phyloP scores from a whole-genome alignment of 2,329 filamentous ascomycete genomes.

The Incumbomyces lentus region DNA sequence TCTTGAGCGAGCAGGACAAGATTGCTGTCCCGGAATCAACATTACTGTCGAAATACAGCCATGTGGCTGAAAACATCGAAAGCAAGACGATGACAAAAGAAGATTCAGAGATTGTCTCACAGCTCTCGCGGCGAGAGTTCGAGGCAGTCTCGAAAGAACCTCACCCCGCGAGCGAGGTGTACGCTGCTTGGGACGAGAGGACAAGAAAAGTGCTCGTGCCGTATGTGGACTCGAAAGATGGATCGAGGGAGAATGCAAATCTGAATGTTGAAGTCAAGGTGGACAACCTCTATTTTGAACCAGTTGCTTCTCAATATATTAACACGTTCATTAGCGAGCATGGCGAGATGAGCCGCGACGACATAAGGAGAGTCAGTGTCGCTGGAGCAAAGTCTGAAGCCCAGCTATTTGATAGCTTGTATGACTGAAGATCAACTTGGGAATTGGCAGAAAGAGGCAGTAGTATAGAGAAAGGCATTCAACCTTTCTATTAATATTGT shows the following conservation, averaged over 20 bases:
- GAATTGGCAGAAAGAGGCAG: too few relatives aligned
- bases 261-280: conserved; percentile 22
- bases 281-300: conserved; percentile 50
- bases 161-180: conserved; percentile 45
- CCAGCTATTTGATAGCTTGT: conserved; percentile 19
- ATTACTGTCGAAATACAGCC: not conserved
- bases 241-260: conserved; percentile 9
- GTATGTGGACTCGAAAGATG: conserved; percentile 1
- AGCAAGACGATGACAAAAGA: not conserved
- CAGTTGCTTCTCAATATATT: conserved; percentile 43
- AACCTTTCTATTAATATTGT: too few relatives aligned
- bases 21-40: conserved; percentile 36
- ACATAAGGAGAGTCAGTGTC: conserved; percentile 20
- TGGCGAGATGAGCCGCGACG: conserved; percentile 28
- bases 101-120: too few relatives aligned
- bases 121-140: not conserved
- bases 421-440: not conserved
- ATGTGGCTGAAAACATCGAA: not conserved
- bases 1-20: conserved; percentile 45
- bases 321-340: conserved; percentile 47
- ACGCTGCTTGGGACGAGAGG: conserved; percentile 6
- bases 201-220: not conserved
- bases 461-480: too few relatives aligned
- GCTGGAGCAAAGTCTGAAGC: conserved; percentile 17
- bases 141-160: conserved; percentile 34